Base-by-base conservation (phyloP, 768 basidiomycete species). In the Tulasnella sp. region DNA sequence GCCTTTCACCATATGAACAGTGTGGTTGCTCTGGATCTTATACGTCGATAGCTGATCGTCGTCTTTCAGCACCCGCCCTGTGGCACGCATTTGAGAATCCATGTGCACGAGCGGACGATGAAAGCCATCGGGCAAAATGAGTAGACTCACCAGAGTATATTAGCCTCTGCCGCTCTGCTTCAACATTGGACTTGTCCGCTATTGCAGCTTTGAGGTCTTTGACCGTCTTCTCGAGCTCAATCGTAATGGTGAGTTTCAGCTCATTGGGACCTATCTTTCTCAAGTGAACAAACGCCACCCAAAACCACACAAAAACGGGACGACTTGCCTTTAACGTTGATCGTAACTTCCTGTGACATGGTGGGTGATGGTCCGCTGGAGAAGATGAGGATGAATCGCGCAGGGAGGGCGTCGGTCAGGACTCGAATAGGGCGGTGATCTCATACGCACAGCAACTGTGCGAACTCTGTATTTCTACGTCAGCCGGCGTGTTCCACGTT, bases 1-100 rank as follows among this genome's bases (percentile, higher is more conserved):
- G 21, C 88, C 86, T 67, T 93, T 94, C 64, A 92, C 92, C 86
- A 91, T 90, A 68, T 91, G 91, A 39, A 93, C 81, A 0, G 90
- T 92, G 67, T 96, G 87, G 2, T 78, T 75, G 0, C 57, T 79
- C 65, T 88, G 86, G 58, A 96, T 91, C 75, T 96, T 94, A 78
- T 96, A 96, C 6, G 75, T 74, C 1, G 84, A 81, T 8, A 96
- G 73, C 11, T 68, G 65, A 64, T 97, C 91, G 49, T 94, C 90
- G 63, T 90, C 88, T 83, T 86, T 88, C 63, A 87, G 67, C 14
- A 88, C 84, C 62, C 82, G 77, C 11, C 85, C 83, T 84, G 63
- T 31, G 41, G 25, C 19, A 15, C 17, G 46, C 15, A 21, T 4
- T 23, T 36, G 37, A 11, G 52, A 23, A 37, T 27, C 29, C 35